These are phyloP conservation scores for Ascomycota sp. DNA, from an alignment of 2,329 filamentous ascomycete genomes.

Conservation along the genomic window DNA sequence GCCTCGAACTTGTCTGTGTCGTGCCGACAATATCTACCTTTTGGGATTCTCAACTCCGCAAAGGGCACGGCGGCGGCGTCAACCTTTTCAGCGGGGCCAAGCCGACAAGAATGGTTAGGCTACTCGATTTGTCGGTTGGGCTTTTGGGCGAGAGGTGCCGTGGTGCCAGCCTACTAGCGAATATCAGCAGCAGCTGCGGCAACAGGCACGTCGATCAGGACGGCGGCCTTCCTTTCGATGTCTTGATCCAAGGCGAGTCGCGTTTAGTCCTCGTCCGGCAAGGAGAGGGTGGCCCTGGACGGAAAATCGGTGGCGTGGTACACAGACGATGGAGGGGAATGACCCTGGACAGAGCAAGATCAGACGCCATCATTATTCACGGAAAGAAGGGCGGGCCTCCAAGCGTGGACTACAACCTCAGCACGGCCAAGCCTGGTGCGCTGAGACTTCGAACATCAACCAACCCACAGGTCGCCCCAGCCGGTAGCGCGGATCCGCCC, in stretches of 20 bases:
- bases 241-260: conserved; percentile 32
- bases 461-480: conserved; percentile 7
- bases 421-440: conserved; percentile 18
- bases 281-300: conserved; percentile 23
- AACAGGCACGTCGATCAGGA: conserved; percentile 7
- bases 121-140: conserved; percentile 28
- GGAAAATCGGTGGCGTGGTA: conserved; percentile 18
- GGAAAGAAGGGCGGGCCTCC: conserved; percentile 17
- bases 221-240: conserved; percentile 26
- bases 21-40: conserved; percentile 32
- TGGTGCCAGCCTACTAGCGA: conserved; percentile 23
- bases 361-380: conserved; percentile 32
- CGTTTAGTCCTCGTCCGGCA: conserved; percentile 32
- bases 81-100: conserved; percentile 33
- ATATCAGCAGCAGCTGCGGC: conserved; percentile 9
- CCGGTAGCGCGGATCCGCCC: conserved; percentile 5
- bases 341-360: conserved; percentile 17
- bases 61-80: conserved; percentile 24
- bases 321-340: conserved; percentile 13
- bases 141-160: conserved; percentile 34
- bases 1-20: conserved; percentile 31
- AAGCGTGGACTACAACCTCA: conserved; percentile 28
- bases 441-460: conserved; percentile 11
- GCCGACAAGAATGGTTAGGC: conserved; percentile 30
- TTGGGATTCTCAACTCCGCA: conserved; percentile 36